These are phyloP conservation scores for Kentomonas sorsogonicus DNA, from an alignment of 208 protist species.

Conservation along the genomic window DNA sequence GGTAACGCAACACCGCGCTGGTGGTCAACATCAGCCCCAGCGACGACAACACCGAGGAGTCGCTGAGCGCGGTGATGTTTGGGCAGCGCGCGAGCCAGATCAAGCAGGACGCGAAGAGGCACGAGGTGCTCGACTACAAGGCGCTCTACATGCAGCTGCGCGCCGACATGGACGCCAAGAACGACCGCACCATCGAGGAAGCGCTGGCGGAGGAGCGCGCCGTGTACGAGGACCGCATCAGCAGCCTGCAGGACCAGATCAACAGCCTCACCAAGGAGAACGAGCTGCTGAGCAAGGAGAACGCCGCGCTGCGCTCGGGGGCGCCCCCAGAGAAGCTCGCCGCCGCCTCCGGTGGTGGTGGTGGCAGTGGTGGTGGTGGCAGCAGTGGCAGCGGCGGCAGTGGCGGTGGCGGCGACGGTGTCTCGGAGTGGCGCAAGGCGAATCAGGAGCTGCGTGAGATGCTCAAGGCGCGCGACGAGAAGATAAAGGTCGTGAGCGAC, in stretches of 20 bases:
- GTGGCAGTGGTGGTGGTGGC: too few relatives aligned
- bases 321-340: conserved; percentile 35
- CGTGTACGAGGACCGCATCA: conserved; percentile 73
- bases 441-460: conserved; percentile 45
- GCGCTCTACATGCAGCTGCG: conserved; percentile 83
- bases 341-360: too few relatives aligned
- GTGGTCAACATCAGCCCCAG: conserved; percentile 88
- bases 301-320: conserved; percentile 21
- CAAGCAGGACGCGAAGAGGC: conserved; percentile 84
- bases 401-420: too few relatives aligned
- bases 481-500: conserved; percentile 41
- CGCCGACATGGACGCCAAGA: conserved; percentile 81
- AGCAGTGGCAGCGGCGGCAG: not conserved
- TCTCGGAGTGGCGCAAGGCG: conserved; percentile 43
- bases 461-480: conserved; percentile 36
- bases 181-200: conserved; percentile 68
- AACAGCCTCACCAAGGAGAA: conserved; percentile 65
- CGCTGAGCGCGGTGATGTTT: conserved; percentile 82
- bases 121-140: conserved; percentile 91
- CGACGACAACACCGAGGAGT: conserved; percentile 84
- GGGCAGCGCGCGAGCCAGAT: conserved; percentile 91
- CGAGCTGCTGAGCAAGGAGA: conserved; percentile 49
- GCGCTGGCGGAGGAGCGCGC: conserved; percentile 63
- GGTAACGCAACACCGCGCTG: conserved; percentile 87
- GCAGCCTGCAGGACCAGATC: conserved; percentile 48